phyloP scores from a whole-genome alignment of 140 eudicot genomes.

The Ambrosia hybrid region DNA sequence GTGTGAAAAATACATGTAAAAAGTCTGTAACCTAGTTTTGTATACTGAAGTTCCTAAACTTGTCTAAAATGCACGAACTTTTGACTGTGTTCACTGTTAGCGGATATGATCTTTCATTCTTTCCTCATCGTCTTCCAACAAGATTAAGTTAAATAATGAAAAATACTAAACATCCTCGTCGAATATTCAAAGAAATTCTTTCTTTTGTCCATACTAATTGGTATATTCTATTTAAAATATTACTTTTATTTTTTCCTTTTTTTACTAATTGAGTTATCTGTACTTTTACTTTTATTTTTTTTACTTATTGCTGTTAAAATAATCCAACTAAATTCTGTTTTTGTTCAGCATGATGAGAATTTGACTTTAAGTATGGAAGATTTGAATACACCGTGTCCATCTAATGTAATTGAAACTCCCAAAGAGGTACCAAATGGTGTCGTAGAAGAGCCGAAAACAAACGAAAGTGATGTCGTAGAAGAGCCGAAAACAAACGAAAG shows the following conservation, averaged over 20 bases:
- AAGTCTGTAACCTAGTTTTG: neutral
- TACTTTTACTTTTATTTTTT: neutral
- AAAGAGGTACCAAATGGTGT: conserved; percentile 17
- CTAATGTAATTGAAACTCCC: conserved; percentile 28
- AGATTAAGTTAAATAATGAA: no score
- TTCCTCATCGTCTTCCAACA: no score
- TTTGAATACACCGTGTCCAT: conserved; percentile 17
- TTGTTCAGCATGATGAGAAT: conserved; percentile 20
- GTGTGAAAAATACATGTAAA: neutral
- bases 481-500: conserved; percentile 10
- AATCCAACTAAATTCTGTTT: conserved; percentile 4
- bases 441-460: conserved; percentile 15
- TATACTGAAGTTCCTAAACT: neutral
- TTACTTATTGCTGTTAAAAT: conserved; percentile 1
- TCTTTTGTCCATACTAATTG: no score
- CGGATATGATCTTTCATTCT: no score
- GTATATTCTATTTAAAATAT: no score
- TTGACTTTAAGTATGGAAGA: conserved; percentile 14
- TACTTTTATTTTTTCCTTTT: no score
- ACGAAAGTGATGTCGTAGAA: conserved; percentile 14
- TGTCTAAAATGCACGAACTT: neutral
- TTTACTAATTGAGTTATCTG: neutral
- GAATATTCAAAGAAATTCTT: no score
- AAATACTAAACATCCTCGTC: no score
- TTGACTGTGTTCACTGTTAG: no score